Evolutionary conservation across 345 rosid species (phyloP), one percentile per base, ranked within the genome.

Genomic region (Linum trigynum): DNA sequence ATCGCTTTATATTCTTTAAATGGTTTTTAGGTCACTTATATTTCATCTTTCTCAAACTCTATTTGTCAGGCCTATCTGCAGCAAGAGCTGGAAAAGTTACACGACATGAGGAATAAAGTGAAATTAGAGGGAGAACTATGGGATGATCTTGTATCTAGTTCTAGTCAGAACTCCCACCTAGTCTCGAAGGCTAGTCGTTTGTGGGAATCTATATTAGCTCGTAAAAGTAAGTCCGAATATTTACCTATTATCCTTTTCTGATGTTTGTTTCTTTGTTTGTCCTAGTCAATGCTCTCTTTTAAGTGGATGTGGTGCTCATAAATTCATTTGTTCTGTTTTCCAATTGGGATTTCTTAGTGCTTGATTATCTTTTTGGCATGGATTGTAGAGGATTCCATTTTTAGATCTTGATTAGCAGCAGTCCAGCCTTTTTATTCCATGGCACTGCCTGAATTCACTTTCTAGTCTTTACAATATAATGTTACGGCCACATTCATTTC

Each of bases 61-160:
- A 76, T 69, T 68, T 82, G 71, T 75, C 82, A 94, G 99, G 99
- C 99, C 32, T 94, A 88, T 75, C 75, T 94, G 84, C 99, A 94
- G 75, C 97, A 94, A 78, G 99, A 94, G 79, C 81, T 94, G 72
- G 99, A 94, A 72, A 94, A 94, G 76, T 85, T 91, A 39, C 92
- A 91, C 62, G 97, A 94, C 55, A 75, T 91, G 80, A 81, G 97
- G 81, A 91, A 82, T 85, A 94, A 94, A 81, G 96, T 94, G 77
- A 94, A 94, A 82, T 75, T 84, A 83, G 99, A 90, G 78, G 99
- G 97, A 71, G 97, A 94, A 78, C 74, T 80, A 36, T 94, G 99
- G 99, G 99, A 94, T 71, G 95, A 94, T 78, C 96, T 94, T 56
- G 96, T 94, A 41, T 86, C 97, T 64, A 87, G 88, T 75, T 88